These are phyloP conservation scores for Schizothecium vesticola DNA, from an alignment of 495 filamentous ascomycete species.

Conservation along the genomic window DNA sequence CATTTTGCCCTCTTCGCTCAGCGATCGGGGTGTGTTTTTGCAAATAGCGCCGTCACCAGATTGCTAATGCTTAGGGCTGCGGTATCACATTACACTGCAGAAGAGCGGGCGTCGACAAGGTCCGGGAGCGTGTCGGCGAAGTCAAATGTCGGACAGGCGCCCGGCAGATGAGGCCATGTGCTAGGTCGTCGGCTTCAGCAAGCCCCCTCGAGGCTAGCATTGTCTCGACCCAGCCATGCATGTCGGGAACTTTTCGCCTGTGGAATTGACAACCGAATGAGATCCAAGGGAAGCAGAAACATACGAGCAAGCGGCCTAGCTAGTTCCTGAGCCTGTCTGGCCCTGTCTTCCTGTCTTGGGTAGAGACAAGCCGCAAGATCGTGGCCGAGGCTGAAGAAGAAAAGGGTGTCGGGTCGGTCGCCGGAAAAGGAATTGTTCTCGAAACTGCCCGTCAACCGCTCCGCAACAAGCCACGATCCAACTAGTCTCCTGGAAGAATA, in stretches of 20 bases:
- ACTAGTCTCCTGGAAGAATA: no score
- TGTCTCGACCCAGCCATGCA: background rate
- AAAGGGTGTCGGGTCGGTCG: background rate
- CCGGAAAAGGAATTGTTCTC: conserved; percentile 6
- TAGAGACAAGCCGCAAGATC: background rate
- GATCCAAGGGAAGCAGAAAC: background rate
- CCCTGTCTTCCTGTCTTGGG: background rate
- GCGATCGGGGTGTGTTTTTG: background rate
- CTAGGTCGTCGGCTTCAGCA: background rate
- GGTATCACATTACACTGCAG: conserved; percentile 2
- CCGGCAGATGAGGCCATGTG: background rate
- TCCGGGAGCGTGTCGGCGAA: background rate
- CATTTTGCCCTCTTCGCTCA: background rate
- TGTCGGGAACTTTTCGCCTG: background rate
- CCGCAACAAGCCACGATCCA: background rate
- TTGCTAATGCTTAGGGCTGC: background rate
- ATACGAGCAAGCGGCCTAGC: background rate
- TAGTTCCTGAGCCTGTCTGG: background rate
- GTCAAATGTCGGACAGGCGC: background rate
- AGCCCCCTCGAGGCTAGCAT: background rate
- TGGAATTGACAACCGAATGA: background rate
- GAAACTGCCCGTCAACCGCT: conserved; percentile 3
- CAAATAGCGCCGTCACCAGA: background rate
- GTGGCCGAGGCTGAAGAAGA: background rate
- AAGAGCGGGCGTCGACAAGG: background rate